Base-by-base conservation (phyloP, 371 early-diverging fungal genomes). In the Catenaria anguillulae region DNA sequence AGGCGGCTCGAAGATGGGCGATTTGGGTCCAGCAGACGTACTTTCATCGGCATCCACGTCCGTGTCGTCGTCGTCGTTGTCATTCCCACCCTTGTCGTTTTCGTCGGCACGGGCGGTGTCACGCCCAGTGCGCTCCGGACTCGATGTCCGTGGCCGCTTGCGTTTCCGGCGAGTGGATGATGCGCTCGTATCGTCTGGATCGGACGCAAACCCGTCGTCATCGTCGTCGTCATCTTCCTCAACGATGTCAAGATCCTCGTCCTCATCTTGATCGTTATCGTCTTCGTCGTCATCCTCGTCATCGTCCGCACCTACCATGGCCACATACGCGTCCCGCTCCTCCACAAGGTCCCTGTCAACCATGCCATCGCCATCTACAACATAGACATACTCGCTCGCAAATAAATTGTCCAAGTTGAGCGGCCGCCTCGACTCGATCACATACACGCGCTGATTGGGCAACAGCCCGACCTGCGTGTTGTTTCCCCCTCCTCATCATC, bases 381-480 rank as follows among this genome's bases (percentile, higher is more conserved):
- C 84, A 54, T 77, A 73, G 0, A 90, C 76, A 65, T 34, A 19
- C 31, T 75, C 75, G 65, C 79, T 80, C 67, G 75, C 71, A 56
- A 75, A 87, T 34, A 92, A 65, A 61, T 89, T 91, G 33, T 84
- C 79, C 13, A 95, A 77, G 63, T 87, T 78, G 33, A 89, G 71
- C 4, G 96, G 96, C 33, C 96, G 77, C 60, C 88, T 92, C 60
- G 85, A 87, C 64, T 95, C 96, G 52, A 91, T 69, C 4, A 95
- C 73, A 63, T 89, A 83, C 10, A 90, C 79, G 0, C 77, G 78
- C 24, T 85, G 73, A 4, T 77, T 67, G n/a, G 78, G 78, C 5
- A 73, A 10, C 40, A 40, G 66, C 34, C 82, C 60, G 10, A n/a
- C n/a, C n/a, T n/a, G n/a, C n/a, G n/a, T n/a, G n/a, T n/a, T n/a